Evolutionary conservation across 139 green algal genomes (phyloP).

Genomic region (Picochlorum sp.): DNA sequence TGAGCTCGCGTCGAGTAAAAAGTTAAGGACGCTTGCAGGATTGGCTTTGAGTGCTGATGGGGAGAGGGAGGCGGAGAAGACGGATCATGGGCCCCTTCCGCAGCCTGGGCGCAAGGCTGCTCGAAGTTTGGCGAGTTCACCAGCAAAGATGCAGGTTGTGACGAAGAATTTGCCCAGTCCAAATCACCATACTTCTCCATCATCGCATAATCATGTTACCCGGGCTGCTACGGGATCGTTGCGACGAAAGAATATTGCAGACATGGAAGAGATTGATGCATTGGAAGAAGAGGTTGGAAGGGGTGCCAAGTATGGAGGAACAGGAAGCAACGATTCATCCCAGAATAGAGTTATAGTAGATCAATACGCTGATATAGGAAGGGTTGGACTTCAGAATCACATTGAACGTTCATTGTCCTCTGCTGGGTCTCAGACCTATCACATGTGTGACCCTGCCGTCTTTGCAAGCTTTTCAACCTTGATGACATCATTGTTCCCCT

Average conservation of each 20-base stretch:
- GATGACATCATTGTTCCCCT: conserved; percentile 19
- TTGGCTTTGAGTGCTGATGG: conserved; percentile 15
- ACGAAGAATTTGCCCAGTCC: not conserved
- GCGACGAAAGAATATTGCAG: conserved; percentile 11
- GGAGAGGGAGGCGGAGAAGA: conserved; percentile 7
- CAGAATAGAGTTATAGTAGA: conserved; percentile 29
- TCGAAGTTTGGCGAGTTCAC: not conserved
- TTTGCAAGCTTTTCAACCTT: conserved; percentile 19
- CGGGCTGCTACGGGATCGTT: conserved; percentile 23
- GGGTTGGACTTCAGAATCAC: not conserved
- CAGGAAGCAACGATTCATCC: conserved; percentile 17
- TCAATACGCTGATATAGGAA: conserved; percentile 19
- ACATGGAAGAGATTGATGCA: conserved; percentile 5
- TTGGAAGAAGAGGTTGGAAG: conserved; percentile 1
- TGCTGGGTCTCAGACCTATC: conserved; percentile 9
- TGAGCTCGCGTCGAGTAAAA: conserved; percentile 19
- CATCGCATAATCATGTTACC: conserved; percentile 21
- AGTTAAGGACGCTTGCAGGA: conserved; percentile 17
- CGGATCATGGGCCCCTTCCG: not conserved
- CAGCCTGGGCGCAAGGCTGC: not conserved
- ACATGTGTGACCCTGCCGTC: conserved; percentile 20
- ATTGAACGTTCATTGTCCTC: conserved; percentile 9
- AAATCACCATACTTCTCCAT: not conserved
- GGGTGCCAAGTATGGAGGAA: not conserved
- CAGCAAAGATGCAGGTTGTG: not conserved